phyloP scores from a whole-genome alignment of 2,329 filamentous ascomycete species.

The Ascochyta pisi region DNA sequence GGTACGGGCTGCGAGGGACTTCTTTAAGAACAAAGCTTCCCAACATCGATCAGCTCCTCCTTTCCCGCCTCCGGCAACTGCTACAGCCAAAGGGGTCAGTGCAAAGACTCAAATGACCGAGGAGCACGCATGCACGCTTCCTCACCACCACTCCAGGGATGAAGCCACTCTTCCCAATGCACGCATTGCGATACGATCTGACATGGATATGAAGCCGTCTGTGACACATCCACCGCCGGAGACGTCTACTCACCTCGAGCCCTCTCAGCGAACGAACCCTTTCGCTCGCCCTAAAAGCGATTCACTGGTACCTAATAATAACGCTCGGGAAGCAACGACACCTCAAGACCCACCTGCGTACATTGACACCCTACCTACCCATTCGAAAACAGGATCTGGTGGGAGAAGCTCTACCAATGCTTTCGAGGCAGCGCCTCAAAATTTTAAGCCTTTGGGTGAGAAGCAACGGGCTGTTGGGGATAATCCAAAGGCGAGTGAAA shows the following conservation, averaged over 20 bases:
- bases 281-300: conserved; percentile 16
- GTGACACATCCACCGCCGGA: conserved; percentile 18
- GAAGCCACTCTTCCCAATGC: conserved; percentile 1
- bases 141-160: background rate
- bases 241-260: conserved; percentile 9
- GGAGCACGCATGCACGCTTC: conserved; percentile 1
- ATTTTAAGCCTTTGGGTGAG: conserved; percentile 12
- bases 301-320: conserved; percentile 9
- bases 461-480: conserved; percentile 2
- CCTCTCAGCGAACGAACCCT: conserved; percentile 17
- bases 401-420: background rate
- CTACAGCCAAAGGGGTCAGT: conserved; percentile 7
- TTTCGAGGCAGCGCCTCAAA: conserved; percentile 1
- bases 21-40: conserved; percentile 39
- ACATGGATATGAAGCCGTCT: conserved; percentile 3
- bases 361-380: background rate
- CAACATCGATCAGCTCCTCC: conserved; percentile 18
- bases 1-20: conserved; percentile 36
- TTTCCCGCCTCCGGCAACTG: conserved; percentile 19
- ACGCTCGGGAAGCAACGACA: conserved; percentile 12
- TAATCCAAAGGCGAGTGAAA: background rate
- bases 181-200: background rate
- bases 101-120: conserved; percentile 1
- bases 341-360: background rate
- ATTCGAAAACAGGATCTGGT: background rate